Conservation (phyloP, 78 protist species). For the Paratrimastix pyriformis region DNA sequence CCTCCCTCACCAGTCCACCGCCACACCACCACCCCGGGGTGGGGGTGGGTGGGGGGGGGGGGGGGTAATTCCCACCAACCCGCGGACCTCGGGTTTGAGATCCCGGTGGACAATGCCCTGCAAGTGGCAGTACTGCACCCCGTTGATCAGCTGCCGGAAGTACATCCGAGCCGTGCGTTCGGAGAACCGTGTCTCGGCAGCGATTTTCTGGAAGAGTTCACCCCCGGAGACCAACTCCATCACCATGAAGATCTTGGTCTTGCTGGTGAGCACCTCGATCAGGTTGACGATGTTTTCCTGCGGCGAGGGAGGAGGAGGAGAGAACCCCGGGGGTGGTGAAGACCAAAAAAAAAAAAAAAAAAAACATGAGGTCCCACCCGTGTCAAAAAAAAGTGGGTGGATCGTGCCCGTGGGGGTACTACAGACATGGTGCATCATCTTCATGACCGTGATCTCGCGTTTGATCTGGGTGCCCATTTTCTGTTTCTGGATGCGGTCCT, state of each 20-base stretch:
- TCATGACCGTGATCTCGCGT: slow-evolving; percentile 32
- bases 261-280: slow-evolving; percentile 30
- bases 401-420: not conserved
- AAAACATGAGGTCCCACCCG: not conserved
- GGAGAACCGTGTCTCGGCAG: not conserved
- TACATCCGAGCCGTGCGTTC: not conserved
- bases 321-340: slow-evolving; percentile 7
- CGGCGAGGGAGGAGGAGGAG: slow-evolving; percentile 21
- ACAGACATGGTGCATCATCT: slow-evolving; percentile 2
- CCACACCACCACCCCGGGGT: no score
- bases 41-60: no score
- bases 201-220: slow-evolving; percentile 14
- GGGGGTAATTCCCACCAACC: no score
- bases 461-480: slow-evolving; percentile 40
- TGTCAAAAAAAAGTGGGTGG: slow-evolving; percentile 12
- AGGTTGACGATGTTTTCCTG: slow-evolving; percentile 35
- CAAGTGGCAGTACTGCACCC: slow-evolving; percentile 22
- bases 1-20: no score
- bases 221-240: not conserved
- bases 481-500: slow-evolving; percentile 10
- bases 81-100: slow-evolving; percentile 60
- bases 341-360: not conserved
- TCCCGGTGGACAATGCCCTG: slow-evolving; percentile 34
- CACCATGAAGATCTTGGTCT: slow-evolving; percentile 12
- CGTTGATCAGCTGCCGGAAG: not conserved